Conservation (phyloP, 768 basidiomycete genomes). For the Mrakia gelida region DNA sequence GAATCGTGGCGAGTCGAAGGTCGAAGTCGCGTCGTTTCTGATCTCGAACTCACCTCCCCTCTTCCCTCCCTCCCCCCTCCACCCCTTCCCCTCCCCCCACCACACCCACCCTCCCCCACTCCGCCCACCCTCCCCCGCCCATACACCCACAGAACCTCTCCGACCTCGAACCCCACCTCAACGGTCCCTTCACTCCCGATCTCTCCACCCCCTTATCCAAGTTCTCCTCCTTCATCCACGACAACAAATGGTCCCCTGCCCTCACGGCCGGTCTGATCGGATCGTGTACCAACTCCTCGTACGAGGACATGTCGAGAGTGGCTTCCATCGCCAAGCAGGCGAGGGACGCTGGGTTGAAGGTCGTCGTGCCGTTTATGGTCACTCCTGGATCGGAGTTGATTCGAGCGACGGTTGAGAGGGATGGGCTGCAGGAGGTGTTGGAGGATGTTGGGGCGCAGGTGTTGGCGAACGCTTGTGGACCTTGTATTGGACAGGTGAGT, state of each 20-base stretch:
- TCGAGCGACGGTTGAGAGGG: conserved; percentile 93
- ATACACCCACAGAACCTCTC: conserved; percentile 69
- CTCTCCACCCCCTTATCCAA: conserved; percentile 87
- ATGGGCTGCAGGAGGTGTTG: conserved; percentile 73
- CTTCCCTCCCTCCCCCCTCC: background rate
- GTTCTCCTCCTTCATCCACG: conserved; percentile 71
- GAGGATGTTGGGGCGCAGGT: conserved; percentile 90
- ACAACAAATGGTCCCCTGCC: conserved; percentile 82
- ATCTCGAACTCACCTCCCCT: background rate
- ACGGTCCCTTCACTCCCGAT: conserved; percentile 97
- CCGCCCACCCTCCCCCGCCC: background rate
- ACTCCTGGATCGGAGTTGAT: conserved; percentile 70
- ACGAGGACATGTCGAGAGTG: conserved; percentile 92
- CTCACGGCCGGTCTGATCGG: conserved; percentile 89
- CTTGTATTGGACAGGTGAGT: conserved; percentile 81
- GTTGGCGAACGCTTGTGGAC: conserved; percentile 95
- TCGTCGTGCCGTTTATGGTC: conserved; percentile 54
- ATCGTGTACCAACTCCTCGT: conserved; percentile 98
- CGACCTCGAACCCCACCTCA: conserved; percentile 82
- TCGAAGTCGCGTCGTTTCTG: background rate
- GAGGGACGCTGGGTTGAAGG: conserved; percentile 69
- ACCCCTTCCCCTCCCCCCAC: background rate
- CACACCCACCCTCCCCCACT: background rate
- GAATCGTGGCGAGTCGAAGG: too few relatives aligned
- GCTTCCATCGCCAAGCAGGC: conserved; percentile 89